phyloP scores from a whole-genome alignment of 345 rosid species.

The Murraya koenigii region DNA sequence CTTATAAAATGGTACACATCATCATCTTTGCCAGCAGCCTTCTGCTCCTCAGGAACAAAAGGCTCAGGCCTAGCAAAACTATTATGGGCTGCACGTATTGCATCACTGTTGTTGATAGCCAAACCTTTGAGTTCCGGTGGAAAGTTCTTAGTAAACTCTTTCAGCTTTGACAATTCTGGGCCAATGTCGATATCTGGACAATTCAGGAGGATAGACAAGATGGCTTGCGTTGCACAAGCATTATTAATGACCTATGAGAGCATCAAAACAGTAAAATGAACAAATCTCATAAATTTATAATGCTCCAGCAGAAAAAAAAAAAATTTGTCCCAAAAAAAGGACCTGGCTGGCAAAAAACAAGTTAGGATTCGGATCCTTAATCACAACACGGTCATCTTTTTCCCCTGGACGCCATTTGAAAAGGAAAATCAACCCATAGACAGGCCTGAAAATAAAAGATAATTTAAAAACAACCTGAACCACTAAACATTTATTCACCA shows the following conservation, averaged over 20 bases:
- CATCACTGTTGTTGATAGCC: conserved; percentile 95
- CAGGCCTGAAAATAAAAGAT: conserved; percentile 56
- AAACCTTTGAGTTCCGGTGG: conserved; percentile 94
- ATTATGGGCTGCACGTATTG: conserved; percentile 88
- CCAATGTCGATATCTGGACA: conserved; percentile 88
- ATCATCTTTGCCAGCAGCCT: conserved; percentile 84
- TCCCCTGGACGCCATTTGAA: conserved; percentile 96
- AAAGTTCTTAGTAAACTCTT: conserved; percentile 86
- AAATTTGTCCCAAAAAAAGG: conserved; percentile 1
- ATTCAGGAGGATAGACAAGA: conserved; percentile 85
- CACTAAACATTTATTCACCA: not conserved
- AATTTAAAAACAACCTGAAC: not conserved
- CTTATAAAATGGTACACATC: conserved; percentile 98
- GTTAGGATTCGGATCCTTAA: conserved; percentile 74
- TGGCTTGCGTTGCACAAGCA: conserved; percentile 99
- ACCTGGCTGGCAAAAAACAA: conserved; percentile 96
- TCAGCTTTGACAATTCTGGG: conserved; percentile 70
- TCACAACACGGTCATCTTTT: conserved; percentile 83
- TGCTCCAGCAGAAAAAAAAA: not conserved
- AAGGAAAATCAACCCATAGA: conserved; percentile 92
- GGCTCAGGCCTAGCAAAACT: conserved; percentile 99
- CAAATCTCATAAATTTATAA: not conserved
- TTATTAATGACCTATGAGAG: conserved; percentile 77
- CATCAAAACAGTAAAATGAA: not conserved
- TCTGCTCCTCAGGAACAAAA: conserved; percentile 87